Percentiles rank a stretch among this genome's conserved stretches.
phyloP scores from a whole-genome alignment of 371 early-diverging fungal species.

The Lichtheimia ornata region DNA sequence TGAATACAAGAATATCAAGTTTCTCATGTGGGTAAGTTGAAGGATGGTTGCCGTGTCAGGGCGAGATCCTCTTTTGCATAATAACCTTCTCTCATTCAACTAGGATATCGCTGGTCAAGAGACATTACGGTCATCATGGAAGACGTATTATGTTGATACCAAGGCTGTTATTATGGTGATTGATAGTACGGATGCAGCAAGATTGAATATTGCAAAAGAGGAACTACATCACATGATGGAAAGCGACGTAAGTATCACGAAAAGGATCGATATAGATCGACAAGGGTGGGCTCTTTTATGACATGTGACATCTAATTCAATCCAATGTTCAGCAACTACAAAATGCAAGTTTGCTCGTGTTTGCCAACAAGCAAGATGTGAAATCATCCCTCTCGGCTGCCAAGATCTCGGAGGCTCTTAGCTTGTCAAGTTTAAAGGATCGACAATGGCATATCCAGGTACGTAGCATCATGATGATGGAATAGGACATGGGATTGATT shows the following conservation, averaged over 20 bases:
- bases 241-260: constrained; percentile 53
- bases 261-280: not conserved
- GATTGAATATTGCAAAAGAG: constrained; percentile 62
- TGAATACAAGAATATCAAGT: constrained; percentile 72
- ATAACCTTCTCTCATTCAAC: not conserved
- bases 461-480: constrained; percentile 8
- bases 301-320: not conserved
- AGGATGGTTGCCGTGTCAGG: too few species aligned
- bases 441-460: constrained; percentile 79
- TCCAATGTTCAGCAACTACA: constrained; percentile 49
- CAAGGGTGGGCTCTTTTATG: too few species aligned
- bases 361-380: constrained; percentile 77
- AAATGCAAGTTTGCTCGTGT: constrained; percentile 65
- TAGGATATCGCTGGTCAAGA: constrained; percentile 81
- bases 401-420: constrained; percentile 69
- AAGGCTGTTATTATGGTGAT: constrained; percentile 80
- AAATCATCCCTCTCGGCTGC: constrained; percentile 68
- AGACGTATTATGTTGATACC: constrained; percentile 73
- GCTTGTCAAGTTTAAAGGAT: constrained; percentile 64
- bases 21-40: constrained; percentile 71
- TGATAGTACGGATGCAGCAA: constrained; percentile 70
- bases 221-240: constrained; percentile 79
- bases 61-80: not conserved
- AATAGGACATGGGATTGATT: not conserved
- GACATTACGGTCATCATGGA: constrained; percentile 70